These are phyloP conservation scores for Suillus ampliporus DNA, from an alignment of 768 basidiomycete genomes.

Conservation along the genomic window DNA sequence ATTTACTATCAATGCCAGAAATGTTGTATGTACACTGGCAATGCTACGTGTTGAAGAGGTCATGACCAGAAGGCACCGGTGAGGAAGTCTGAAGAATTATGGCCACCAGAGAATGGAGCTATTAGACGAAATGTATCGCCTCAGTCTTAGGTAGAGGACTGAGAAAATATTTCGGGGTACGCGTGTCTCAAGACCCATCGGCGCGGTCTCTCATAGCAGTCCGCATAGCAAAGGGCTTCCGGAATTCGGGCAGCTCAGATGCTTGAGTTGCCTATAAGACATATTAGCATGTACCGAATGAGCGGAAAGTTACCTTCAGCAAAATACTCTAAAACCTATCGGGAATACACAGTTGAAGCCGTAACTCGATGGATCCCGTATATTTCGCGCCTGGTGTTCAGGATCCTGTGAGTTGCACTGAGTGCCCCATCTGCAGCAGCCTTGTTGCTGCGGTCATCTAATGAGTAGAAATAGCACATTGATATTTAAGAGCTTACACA, in stretches of 20 bases:
- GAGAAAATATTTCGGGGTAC: too few relatives aligned
- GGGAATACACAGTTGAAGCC: slow-evolving; percentile 38
- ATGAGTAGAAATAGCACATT: not conserved
- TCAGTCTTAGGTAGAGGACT: too few relatives aligned
- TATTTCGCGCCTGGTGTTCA: slow-evolving; percentile 44
- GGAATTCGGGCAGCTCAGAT: slow-evolving; percentile 17
- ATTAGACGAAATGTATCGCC: too few relatives aligned
- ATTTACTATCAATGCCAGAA: not conserved
- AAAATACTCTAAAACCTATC: slow-evolving; percentile 45
- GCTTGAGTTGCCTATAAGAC: slow-evolving; percentile 26
- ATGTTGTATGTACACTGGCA: too few relatives aligned
- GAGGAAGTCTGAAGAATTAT: too few relatives aligned
- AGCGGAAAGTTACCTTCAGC: slow-evolving; percentile 34
- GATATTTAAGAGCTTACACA: slow-evolving; percentile 42
- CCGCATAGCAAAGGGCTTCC: not conserved
- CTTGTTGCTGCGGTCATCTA: slow-evolving; percentile 37
- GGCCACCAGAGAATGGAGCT: too few relatives aligned
- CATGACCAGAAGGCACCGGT: too few relatives aligned
- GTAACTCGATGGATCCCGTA: slow-evolving; percentile 21
- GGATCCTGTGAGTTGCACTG: slow-evolving; percentile 32
- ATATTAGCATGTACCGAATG: slow-evolving; percentile 13
- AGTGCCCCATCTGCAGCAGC: slow-evolving; percentile 57
- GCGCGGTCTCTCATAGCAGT: not conserved
- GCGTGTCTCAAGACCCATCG: too few relatives aligned
- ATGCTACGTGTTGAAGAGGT: too few relatives aligned